Percentiles rank a stretch among this genome's conserved stretches.
Conservation (phyloP, 495 filamentous ascomycete genomes). For the Paragyromitra xinjiangensis region DNA sequence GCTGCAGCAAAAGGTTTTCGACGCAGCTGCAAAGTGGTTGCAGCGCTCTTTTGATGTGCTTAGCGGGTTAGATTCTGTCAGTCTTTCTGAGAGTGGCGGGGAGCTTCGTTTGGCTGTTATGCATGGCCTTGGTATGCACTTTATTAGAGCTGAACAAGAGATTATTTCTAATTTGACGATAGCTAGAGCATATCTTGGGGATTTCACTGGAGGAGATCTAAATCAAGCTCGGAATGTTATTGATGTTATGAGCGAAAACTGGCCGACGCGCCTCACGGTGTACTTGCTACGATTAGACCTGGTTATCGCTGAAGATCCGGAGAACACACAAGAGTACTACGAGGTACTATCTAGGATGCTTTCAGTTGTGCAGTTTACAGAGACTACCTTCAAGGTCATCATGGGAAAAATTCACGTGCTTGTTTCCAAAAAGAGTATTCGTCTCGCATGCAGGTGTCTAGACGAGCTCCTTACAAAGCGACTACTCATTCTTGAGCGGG, state of each 20-base stretch:
- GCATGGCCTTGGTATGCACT: constrained; percentile 68
- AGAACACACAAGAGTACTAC: constrained; percentile 63
- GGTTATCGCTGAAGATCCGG: constrained; percentile 59
- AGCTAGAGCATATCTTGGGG: constrained; percentile 49
- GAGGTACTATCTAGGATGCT: constrained; percentile 67
- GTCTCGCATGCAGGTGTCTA: constrained; percentile 65
- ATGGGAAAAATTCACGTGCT: constrained; percentile 75
- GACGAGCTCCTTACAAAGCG: constrained; percentile 68
- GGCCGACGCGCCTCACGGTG: constrained; percentile 71
- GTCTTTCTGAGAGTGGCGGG: constrained; percentile 67
- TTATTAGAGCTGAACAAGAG: constrained; percentile 57
- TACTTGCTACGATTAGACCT: constrained; percentile 75
- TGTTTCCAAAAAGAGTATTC: constrained; percentile 63
- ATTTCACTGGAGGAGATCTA: constrained; percentile 60
- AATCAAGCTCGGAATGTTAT: constrained; percentile 68
- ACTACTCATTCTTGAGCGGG: constrained; percentile 60
- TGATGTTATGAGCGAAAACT: constrained; percentile 67
- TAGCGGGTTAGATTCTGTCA: constrained; percentile 65
- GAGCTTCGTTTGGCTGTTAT: constrained; percentile 74
- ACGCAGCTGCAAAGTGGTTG: constrained; percentile 75
- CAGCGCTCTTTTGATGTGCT: constrained; percentile 71
- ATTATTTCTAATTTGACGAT: constrained; percentile 19
- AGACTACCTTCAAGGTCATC: constrained; percentile 72
- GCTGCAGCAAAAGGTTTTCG: constrained; percentile 63
- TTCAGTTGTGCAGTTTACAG: constrained; percentile 63